Evolutionary conservation across 345 rosid species (phyloP).

Genomic region (Brassica carinata): DNA sequence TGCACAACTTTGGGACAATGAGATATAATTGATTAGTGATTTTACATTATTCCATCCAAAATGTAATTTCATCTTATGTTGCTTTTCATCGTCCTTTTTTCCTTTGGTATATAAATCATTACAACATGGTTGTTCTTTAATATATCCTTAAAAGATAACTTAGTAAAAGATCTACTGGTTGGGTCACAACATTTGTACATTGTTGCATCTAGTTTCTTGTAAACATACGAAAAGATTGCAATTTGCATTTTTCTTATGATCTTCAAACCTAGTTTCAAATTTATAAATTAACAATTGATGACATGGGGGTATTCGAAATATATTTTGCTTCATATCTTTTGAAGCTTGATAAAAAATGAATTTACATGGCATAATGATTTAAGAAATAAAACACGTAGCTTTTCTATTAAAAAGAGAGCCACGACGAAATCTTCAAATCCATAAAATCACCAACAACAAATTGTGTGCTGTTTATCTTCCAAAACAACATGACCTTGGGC

Average conservation of each 20-base stretch:
- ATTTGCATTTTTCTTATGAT: not conserved
- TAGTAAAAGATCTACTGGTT: not conserved
- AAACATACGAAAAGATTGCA: not conserved
- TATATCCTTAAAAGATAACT: not conserved
- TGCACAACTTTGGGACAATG: conserved; percentile 76
- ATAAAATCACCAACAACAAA: no score
- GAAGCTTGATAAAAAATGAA: not conserved
- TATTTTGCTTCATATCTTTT: not conserved
- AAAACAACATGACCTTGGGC: no score
- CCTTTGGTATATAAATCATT: conserved; percentile 25
- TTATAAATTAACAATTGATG: not conserved
- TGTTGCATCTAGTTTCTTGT: not conserved
- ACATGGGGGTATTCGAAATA: not conserved
- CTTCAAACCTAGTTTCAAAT: not conserved
- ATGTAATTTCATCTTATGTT: conserved; percentile 30
- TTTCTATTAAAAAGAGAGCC: not conserved
- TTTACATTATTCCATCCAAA: conserved; percentile 2
- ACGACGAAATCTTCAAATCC: no score
- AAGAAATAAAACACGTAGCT: not conserved
- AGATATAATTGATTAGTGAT: conserved; percentile 50
- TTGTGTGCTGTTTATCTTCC: no score
- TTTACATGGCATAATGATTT: not conserved
- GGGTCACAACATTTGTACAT: not conserved
- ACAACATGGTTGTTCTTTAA: conserved; percentile 9
- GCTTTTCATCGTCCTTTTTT: not conserved